Base-by-base conservation (phyloP, 2,329 filamentous ascomycete species). In the Arthrobotrys sinensis region DNA sequence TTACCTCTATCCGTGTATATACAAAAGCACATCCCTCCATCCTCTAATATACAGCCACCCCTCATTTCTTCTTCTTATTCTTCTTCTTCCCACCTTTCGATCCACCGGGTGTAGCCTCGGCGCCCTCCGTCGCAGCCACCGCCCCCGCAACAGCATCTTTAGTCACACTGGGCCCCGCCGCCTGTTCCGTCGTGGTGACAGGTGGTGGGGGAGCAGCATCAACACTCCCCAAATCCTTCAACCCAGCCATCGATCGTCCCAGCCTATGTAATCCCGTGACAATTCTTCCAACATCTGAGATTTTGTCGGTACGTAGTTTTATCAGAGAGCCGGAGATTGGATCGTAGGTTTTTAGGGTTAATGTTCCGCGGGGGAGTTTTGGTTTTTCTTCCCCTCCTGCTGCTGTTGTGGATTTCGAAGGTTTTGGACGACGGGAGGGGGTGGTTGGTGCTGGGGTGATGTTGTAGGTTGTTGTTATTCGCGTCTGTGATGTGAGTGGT, bases 391-490 rank as follows among this genome's bases (percentile, higher is more conserved):
- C 48, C 16, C 28, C 12, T 55, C 92, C 91, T 5, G 52, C 95
- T 98, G 86, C 95, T 90, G 34, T 97, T 97, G 82, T 86, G 97
- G 84, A 93, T 97, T 66, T 93, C 93, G 38, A 19, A 24, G 69
- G 83, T 93, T 92, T 67, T 91, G 91, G 0, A 90, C 93, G 1
- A 91, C 93, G 83, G 87, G 88, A 55, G 91, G 81, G 86, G 16
- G 81, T 82, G 36, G 81, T 82, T 0, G 73, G 83, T 53, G 75
- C 83, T 81, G 76, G 84, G 80, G 62, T 83, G 73, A 77, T 90
- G 83, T 90, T 91, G 89, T 98, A 99, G 87, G 92, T 94, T 80
- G 94, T 97, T 81, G 93, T 96, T 86, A 98, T 93, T 83, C 91
- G 90, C 57, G 95, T 94, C 94, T 97, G 82, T 19, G 32, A 70